These are phyloP conservation scores for Canavalia ensiformis DNA, from an alignment of 306 rosid genomes.

Conservation along the genomic window DNA sequence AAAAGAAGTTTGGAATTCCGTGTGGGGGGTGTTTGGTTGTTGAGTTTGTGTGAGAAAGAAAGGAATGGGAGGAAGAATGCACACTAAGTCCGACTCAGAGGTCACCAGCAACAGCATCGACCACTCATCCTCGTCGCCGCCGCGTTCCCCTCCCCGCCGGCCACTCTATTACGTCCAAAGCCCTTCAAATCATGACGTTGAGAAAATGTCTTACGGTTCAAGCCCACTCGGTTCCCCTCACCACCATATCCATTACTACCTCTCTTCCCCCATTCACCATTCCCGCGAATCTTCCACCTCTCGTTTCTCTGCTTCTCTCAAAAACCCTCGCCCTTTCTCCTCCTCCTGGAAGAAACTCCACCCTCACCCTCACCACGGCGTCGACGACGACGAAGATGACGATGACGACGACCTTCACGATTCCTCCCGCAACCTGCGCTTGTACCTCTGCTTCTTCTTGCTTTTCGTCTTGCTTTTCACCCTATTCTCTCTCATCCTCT, in stretches of 20 bases:
- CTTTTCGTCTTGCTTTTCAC: conserved; percentile 69
- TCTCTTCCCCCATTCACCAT: conserved; percentile 91
- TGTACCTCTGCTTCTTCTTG: conserved; percentile 65
- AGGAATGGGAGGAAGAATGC: conserved; percentile 57
- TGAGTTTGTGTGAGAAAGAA: neutral
- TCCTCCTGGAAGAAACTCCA: conserved; percentile 74
- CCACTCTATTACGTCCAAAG: conserved; percentile 93
- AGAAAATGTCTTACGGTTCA: conserved; percentile 96
- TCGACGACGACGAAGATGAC: conserved; percentile 35
- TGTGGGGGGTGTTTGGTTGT: neutral
- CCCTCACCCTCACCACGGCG: conserved; percentile 40
- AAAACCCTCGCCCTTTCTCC: conserved; percentile 57
- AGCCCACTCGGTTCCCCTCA: conserved; percentile 87
- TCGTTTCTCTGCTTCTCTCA: conserved; percentile 88
- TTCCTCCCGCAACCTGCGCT: conserved; percentile 53
- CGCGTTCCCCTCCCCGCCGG: conserved; percentile 82
- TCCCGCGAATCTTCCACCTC: conserved; percentile 97
- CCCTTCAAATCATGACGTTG: conserved; percentile 89
- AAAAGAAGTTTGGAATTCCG: too few relatives aligned
- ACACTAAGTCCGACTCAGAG: conserved; percentile 88
- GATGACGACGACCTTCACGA: conserved; percentile 20
- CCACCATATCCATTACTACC: conserved; percentile 68
- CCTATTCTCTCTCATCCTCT: conserved; percentile 72
- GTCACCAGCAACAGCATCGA: conserved; percentile 73
- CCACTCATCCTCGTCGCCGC: conserved; percentile 67